Evolutionary conservation across 2,329 filamentous ascomycete species (phyloP).

Genomic region (Plenodomus biglobosus): DNA sequence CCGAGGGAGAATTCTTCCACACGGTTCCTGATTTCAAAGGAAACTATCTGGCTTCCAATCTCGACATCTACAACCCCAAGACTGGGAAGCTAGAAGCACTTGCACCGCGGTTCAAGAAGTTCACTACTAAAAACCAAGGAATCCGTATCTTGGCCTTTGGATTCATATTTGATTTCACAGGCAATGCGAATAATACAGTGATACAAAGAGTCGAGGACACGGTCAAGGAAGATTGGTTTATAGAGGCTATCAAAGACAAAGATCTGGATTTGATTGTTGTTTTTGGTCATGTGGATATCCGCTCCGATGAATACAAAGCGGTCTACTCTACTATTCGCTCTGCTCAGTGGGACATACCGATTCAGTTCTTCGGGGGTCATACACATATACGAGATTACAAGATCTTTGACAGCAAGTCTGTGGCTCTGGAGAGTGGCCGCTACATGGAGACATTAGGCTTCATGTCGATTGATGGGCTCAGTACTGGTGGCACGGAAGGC

Average conservation of each 20-base stretch:
- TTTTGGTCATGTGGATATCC: slow-evolving; percentile 79
- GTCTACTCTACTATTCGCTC: slow-evolving; percentile 78
- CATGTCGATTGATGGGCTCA: slow-evolving; percentile 76
- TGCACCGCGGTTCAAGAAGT: slow-evolving; percentile 80
- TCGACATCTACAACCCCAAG: slow-evolving; percentile 78
- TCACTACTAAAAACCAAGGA: slow-evolving; percentile 86
- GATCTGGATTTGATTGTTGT: slow-evolving; percentile 87
- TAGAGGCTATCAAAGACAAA: slow-evolving; percentile 73
- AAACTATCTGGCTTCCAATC: slow-evolving; percentile 85
- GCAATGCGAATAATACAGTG: slow-evolving; percentile 86
- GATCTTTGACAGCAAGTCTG: slow-evolving; percentile 74
- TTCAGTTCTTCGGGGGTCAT: slow-evolving; percentile 91
- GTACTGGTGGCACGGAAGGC: slow-evolving; percentile 43
- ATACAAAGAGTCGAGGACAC: slow-evolving; percentile 79
- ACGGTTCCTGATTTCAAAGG: slow-evolving; percentile 82
- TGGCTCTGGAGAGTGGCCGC: slow-evolving; percentile 80
- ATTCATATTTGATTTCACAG: slow-evolving; percentile 91
- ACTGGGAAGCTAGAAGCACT: slow-evolving; percentile 73
- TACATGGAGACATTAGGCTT: slow-evolving; percentile 97
- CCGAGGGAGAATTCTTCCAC: slow-evolving; percentile 72
- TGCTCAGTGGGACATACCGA: slow-evolving; percentile 76
- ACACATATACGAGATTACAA: slow-evolving; percentile 84
- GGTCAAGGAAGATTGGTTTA: slow-evolving; percentile 85
- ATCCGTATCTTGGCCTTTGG: slow-evolving; percentile 86
- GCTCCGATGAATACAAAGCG: slow-evolving; percentile 74